Base-by-base conservation (phyloP, 2,329 filamentous ascomycete species). In the Aspergillus felis region DNA sequence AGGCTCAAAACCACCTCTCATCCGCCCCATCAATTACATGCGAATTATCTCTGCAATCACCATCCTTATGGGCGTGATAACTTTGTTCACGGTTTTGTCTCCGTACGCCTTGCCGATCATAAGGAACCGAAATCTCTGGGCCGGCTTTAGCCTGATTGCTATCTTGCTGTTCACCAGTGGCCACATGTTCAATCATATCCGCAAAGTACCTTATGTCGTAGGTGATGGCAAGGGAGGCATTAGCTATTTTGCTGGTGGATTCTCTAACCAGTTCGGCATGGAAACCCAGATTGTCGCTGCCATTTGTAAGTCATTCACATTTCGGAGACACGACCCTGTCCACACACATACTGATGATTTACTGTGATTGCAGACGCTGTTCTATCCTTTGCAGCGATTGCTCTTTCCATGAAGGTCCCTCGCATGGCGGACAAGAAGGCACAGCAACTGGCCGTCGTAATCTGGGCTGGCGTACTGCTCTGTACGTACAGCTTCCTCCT, bases 171-270 rank as follows among this genome's bases (percentile, higher is more conserved):
- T 97, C 78, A 97, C 89, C 50, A 94, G 90, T 67, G 95, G 94
- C 42, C 92, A 97, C 77, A 99, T 99, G 95, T 99, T 95, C 83
- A 99, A 97, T 76, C 92, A 97, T 71, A 99, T 99, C 71, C 86
- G 95, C 66, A 93, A 94, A 74, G 91, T 95, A 2, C 94, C 94
- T 2, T 99, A 99, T 68, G 91, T 97, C 32, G 82, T 87, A 46
- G 90, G 89, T 46, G 87, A 97, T 71, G 91, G 91, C 41, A 86
- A 84, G 55, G 94, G 94, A 20, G 92, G 92, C 4, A 85, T 99
- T 61, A 90, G 78, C 70, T 97, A 97, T 75, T 94, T 99, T 75
- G 91, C 93, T 3, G 83, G 83, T 42, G 93, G 94, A 1, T 99
- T 99, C 77, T 91, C 93, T 74, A 96, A 87, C 73, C 94, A 99